Base-by-base conservation (phyloP, 805 yeast genomes). In the Jamesozyma jinghongensis region DNA sequence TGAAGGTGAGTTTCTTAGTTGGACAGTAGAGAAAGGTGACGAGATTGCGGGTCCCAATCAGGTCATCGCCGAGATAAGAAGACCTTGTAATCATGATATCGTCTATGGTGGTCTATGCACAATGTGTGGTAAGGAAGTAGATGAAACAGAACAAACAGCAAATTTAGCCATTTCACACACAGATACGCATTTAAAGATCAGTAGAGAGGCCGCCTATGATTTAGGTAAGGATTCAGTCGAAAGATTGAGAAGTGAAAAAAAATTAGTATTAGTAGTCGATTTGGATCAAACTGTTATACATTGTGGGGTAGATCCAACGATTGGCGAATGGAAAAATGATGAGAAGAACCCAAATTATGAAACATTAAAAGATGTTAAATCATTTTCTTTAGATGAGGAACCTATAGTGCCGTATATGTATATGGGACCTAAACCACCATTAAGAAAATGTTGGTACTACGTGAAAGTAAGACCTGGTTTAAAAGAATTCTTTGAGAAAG, bases 71-170 rank as follows among this genome's bases (percentile, higher is more conserved):
- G 65, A 68, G 32, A 69, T 90, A 13, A 62, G 67, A 33, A 97
- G 94, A 56, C 86, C 94, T 0, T 92, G 98, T 55, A 71, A 85
- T 11, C 98, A 92, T 62, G 76, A 90, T 1, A 87, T 92, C 20
- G 97, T 92, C 51, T 92, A 81, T 56, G 95, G 94, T 12, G 97
- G 97, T 0, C 69, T 90, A 33, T 90, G 98, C 66, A 97, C 96
- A 0, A 62, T 85, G 17, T 90, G 98, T 60, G 97, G 97, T 5
- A 77, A 76, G 43, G 74, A 84, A 6, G 73, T 92, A 8, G 81
- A 74, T 38, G 83, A 75, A 43, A 81, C 76, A 37, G 97, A 88
- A 57, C 86, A 85, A 54, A 65, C 80, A 3, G 37, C 32, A 3
- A 51, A 50, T 36, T 42, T 58, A 30, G 82, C 86, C 25, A 86